Percentiles rank a stretch among this genome's conserved stretches.
These are phyloP conservation scores for Colletotrichum trifolii DNA, from an alignment of 2,329 filamentous ascomycete genomes.

Conservation along the genomic window DNA sequence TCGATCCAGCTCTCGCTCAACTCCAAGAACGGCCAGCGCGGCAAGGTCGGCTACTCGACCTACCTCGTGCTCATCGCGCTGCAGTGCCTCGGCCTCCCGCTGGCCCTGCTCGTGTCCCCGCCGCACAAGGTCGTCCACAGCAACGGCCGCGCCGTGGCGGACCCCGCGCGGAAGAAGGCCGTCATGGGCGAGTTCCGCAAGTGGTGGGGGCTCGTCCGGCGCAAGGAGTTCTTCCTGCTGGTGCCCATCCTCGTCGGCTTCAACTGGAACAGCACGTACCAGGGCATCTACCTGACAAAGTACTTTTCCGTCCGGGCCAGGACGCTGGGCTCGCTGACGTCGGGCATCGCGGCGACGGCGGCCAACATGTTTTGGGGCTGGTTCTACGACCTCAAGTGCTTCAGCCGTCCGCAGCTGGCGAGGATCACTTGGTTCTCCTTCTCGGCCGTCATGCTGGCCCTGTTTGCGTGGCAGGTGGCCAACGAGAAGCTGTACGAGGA, in stretches of 20 bases:
- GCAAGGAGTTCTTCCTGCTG: conserved; percentile 58
- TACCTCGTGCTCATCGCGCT: conserved; percentile 54
- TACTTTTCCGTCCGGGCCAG: conserved; percentile 63
- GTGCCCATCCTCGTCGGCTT: conserved; percentile 61
- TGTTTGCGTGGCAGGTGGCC: conserved; percentile 60
- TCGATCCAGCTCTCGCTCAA: conserved; percentile 63
- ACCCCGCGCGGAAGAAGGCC: conserved; percentile 50
- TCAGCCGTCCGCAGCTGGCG: conserved; percentile 55
- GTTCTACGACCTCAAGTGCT: conserved; percentile 57
- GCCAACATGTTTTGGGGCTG: conserved; percentile 62
- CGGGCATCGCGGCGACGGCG: conserved; percentile 55
- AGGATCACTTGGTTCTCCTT: conserved; percentile 56
- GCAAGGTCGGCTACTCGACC: conserved; percentile 58
- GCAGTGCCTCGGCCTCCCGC: conserved; percentile 57
- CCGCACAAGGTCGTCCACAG: conserved; percentile 56
- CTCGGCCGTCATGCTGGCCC: conserved; percentile 52
- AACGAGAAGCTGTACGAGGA: conserved; percentile 59
- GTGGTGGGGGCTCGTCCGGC: conserved; percentile 51
- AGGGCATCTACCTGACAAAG: conserved; percentile 62
- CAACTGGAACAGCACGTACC: conserved; percentile 62
- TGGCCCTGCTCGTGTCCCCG: conserved; percentile 56
- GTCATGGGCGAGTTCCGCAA: conserved; percentile 50
- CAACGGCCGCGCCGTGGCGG: conserved; percentile 45
- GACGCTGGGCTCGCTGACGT: conserved; percentile 56
- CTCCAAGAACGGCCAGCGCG: conserved; percentile 51